Evolutionary conservation across 2,329 filamentous ascomycete species (phyloP).

Genomic region (Trichoderma atrobrunneum): DNA sequence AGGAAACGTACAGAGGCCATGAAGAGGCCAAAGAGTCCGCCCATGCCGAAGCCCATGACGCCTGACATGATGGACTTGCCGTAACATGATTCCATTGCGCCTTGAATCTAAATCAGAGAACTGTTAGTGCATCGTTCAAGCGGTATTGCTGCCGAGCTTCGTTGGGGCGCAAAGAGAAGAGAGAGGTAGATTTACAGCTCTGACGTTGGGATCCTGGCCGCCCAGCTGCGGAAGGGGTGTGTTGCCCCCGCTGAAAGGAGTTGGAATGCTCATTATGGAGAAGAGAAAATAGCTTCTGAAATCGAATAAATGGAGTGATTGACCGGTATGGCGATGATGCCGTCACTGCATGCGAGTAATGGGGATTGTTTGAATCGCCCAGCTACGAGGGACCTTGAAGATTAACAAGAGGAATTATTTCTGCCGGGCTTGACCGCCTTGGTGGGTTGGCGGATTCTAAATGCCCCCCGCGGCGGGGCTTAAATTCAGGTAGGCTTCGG

Average conservation of each 20-base stretch:
- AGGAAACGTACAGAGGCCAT: constrained; percentile 82
- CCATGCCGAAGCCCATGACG: constrained; percentile 90
- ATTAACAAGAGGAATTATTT: constrained; percentile 33
- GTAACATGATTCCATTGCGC: constrained; percentile 86
- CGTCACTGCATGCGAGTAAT: background rate
- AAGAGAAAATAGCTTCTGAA: background rate
- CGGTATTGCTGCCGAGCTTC: background rate
- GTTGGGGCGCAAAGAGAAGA: background rate
- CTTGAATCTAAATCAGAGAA: constrained; percentile 61
- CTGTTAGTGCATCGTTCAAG: background rate
- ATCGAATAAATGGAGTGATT: background rate
- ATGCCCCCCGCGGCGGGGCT: constrained; percentile 24
- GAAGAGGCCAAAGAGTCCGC: constrained; percentile 92
- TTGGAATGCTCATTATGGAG: constrained; percentile 40
- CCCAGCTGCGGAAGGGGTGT: constrained; percentile 28
- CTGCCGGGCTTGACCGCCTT: constrained; percentile 40
- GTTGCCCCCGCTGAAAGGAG: constrained; percentile 26
- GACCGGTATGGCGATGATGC: background rate
- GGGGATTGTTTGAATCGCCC: background rate
- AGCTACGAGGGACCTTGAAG: background rate
- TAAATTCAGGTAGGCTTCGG: background rate
- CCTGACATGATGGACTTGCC: constrained; percentile 87
- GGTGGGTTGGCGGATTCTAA: constrained; percentile 21
- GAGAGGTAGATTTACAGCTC: constrained; percentile 40
- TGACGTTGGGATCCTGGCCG: constrained; percentile 51